These are phyloP conservation scores for Podospora pseudopauciseta DNA, from an alignment of 495 filamentous ascomycete species.

Conservation along the genomic window DNA sequence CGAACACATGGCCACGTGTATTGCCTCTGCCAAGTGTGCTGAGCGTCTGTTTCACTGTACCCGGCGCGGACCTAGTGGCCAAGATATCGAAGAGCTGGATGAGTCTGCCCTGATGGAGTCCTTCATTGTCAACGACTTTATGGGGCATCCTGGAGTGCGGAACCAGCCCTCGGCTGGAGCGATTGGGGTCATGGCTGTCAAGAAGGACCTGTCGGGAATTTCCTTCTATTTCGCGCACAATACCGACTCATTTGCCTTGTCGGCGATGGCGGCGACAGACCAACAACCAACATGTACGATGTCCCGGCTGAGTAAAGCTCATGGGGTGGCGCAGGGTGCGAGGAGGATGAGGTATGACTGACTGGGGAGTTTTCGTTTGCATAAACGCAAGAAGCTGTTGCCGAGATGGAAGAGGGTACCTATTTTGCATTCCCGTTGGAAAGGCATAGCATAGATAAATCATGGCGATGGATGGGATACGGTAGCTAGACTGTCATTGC, in stretches of 20 bases:
- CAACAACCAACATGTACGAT: conserved; percentile 70
- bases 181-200: conserved; percentile 80
- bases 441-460: not conserved
- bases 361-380: not conserved
- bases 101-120: conserved; percentile 69
- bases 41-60: conserved; percentile 67
- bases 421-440: not conserved
- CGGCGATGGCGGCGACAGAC: conserved; percentile 79
- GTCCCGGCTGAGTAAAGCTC: conserved; percentile 58
- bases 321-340: conserved; percentile 45
- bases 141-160: conserved; percentile 73
- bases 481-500: not conserved
- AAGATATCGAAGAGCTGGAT: conserved; percentile 54
- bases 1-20: conserved; percentile 92
- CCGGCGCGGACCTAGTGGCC: conserved; percentile 55
- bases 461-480: not conserved
- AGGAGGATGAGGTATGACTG: conserved; percentile 38
- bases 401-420: not conserved
- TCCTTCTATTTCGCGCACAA: conserved; percentile 88
- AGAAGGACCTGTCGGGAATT: conserved; percentile 66
- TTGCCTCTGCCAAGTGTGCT: conserved; percentile 76
- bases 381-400: not conserved
- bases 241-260: conserved; percentile 85
- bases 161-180: conserved; percentile 68
- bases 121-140: conserved; percentile 77